Evolutionary conservation across 139 green algal species (phyloP).

Genomic region (Spirogloea muscicola): DNA sequence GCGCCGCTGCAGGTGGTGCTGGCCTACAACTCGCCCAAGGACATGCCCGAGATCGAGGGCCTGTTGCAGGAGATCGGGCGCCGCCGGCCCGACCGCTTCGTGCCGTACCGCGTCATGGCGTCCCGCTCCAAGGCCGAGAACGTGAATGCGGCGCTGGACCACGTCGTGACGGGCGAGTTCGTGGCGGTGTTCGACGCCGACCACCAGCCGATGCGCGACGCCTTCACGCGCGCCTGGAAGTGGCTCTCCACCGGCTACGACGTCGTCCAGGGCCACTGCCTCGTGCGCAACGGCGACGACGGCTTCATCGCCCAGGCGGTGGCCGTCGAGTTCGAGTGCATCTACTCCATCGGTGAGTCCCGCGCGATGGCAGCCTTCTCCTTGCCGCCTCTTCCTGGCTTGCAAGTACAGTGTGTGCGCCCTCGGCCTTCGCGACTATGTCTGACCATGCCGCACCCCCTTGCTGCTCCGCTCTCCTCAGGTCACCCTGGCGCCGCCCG

Average conservation of each 20-base stretch:
- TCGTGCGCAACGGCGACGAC: slow-evolving; percentile 35
- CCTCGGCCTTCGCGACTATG: too few species aligned
- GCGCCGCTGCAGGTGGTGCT: slow-evolving; percentile 39
- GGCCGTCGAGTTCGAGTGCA: slow-evolving; percentile 34
- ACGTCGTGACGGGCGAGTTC: slow-evolving; percentile 27
- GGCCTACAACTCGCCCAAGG: slow-evolving; percentile 46
- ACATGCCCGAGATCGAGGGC: slow-evolving; percentile 37
- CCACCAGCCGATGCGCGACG: slow-evolving; percentile 24
- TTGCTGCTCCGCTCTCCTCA: too few species aligned
- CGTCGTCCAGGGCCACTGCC: slow-evolving; percentile 41
- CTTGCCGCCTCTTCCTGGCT: too few species aligned
- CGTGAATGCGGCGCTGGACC: slow-evolving; percentile 30
- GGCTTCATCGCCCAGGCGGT: slow-evolving; percentile 8
- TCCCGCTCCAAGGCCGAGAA: slow-evolving; percentile 44
- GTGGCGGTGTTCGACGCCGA: slow-evolving; percentile 41
- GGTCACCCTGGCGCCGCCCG: slow-evolving; percentile 27
- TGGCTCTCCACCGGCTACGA: slow-evolving; percentile 39
- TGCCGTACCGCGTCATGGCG: slow-evolving; percentile 18
- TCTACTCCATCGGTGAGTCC: slow-evolving; percentile 37
- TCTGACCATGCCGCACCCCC: too few species aligned
- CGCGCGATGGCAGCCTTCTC: too few species aligned
- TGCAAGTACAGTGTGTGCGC: too few species aligned
- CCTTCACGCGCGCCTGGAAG: slow-evolving; percentile 40
- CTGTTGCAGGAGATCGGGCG: slow-evolving; percentile 29
- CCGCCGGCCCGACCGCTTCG: slow-evolving; percentile 28